Conservation (phyloP, 2,329 filamentous ascomycete species). For the Elsinoe batatas region DNA sequence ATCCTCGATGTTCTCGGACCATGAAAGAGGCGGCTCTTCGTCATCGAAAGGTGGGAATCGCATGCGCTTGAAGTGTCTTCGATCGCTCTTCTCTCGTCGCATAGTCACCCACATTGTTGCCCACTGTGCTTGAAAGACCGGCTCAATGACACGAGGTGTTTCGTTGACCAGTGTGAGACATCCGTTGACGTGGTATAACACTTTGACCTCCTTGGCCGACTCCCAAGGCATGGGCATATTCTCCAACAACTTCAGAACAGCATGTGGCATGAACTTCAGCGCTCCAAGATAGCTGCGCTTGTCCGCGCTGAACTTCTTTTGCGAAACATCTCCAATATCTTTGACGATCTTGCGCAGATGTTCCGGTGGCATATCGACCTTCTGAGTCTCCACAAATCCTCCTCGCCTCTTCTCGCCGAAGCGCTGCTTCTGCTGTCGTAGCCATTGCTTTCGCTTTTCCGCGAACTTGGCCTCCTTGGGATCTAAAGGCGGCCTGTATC, state of each 20-base stretch:
- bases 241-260: conserved; percentile 90
- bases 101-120: conserved; percentile 99
- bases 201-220: conserved; percentile 89
- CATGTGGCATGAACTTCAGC: conserved; percentile 98
- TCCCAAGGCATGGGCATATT: conserved; percentile 99
- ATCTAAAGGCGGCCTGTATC: conserved; percentile 70
- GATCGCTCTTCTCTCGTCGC: conserved; percentile 94
- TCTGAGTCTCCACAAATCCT: conserved; percentile 94
- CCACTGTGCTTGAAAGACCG: conserved; percentile 97
- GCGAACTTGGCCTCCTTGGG: conserved; percentile 88
- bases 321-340: conserved; percentile 97
- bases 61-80: conserved; percentile 96
- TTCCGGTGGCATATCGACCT: conserved; percentile 97
- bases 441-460: conserved; percentile 99
- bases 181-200: conserved; percentile 95
- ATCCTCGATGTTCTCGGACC: conserved; percentile 98
- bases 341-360: conserved; percentile 96
- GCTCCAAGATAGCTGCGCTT: conserved; percentile 96
- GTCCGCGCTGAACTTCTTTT: conserved; percentile 98
- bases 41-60: conserved; percentile 97
- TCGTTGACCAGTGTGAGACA: conserved; percentile 96
- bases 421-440: conserved; percentile 78
- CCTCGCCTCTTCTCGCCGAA: conserved; percentile 96
- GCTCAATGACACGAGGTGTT: conserved; percentile 90
- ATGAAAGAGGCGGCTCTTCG: conserved; percentile 92